phyloP scores from a whole-genome alignment of 768 basidiomycete genomes.

The Suillus luteus region DNA sequence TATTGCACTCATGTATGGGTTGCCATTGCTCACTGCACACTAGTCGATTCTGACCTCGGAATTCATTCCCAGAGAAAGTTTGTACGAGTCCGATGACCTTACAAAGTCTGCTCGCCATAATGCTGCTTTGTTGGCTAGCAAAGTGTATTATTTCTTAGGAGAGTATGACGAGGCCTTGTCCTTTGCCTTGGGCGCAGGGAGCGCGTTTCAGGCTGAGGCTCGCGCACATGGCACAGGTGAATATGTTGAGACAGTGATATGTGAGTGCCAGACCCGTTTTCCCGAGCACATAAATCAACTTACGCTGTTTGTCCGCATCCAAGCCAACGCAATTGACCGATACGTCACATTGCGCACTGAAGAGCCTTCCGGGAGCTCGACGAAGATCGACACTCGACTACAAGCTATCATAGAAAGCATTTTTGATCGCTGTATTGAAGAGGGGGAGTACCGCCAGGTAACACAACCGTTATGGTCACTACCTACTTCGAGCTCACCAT shows the following conservation, averaged over 20 bases:
- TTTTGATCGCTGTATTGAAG: conserved; percentile 80
- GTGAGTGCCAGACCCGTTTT: conserved; percentile 50
- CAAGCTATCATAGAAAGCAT: conserved; percentile 88
- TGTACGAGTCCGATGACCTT: conserved; percentile 84
- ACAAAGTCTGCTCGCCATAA: conserved; percentile 72
- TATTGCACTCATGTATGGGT: conserved; percentile 80
- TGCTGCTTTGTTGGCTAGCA: conserved; percentile 93
- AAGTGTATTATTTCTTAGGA: conserved; percentile 96
- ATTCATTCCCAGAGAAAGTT: conserved; percentile 63
- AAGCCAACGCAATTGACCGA: conserved; percentile 95
- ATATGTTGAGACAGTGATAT: conserved; percentile 92
- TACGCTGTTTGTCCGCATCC: conserved; percentile 2
- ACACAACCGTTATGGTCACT: not conserved
- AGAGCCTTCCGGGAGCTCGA: conserved; percentile 47
- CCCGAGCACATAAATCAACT: not conserved
- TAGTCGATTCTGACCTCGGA: conserved; percentile 17
- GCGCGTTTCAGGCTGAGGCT: conserved; percentile 78
- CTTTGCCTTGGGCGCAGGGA: conserved; percentile 90
- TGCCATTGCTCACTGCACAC: conserved; percentile 14
- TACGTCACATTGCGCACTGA: conserved; percentile 75
- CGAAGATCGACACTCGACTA: conserved; percentile 77
- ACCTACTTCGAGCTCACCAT: conserved; percentile 5
- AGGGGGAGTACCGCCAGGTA: conserved; percentile 91
- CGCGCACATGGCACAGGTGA: conserved; percentile 69
- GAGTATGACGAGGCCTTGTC: conserved; percentile 95